A percentile compares a stretch with the other conserved stretches of the same genome.
These are phyloP conservation scores for Populus ilicifolia DNA, from an alignment of 345 rosid species.

Conservation along the genomic window DNA sequence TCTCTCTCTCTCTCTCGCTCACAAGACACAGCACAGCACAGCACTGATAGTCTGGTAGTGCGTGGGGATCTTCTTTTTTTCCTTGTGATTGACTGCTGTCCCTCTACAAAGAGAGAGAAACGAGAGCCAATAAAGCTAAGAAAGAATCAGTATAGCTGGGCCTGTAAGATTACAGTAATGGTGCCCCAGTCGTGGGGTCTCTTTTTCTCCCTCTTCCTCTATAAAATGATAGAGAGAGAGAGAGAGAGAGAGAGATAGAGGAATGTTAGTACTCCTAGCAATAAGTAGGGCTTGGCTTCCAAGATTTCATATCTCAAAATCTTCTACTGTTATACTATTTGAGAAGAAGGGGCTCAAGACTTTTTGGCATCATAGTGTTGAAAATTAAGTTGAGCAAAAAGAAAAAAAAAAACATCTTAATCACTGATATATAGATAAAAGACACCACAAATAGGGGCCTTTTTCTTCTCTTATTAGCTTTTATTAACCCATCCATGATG, in stretches of 20 bases:
- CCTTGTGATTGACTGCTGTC: slow-evolving; percentile 34
- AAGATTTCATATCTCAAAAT: neutral
- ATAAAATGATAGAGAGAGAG: neutral
- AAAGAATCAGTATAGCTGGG: slow-evolving; percentile 16
- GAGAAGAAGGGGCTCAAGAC: neutral
- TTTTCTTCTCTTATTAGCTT: neutral
- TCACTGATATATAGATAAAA: neutral
- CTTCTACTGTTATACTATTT: too few relatives aligned
- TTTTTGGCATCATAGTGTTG: slow-evolving; percentile 7
- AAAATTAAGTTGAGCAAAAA: neutral
- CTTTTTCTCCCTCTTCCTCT: neutral
- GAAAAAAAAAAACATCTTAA: neutral
- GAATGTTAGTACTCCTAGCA: neutral
- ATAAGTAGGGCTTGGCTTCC: neutral
- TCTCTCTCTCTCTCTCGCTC: neutral
- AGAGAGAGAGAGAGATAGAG: neutral
- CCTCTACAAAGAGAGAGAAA: neutral
- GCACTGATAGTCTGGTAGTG: slow-evolving; percentile 22
- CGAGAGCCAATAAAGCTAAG: slow-evolving; percentile 10
- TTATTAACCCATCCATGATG: neutral
- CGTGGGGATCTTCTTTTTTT: slow-evolving; percentile 34
- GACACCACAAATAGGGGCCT: neutral
- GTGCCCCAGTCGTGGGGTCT: slow-evolving; percentile 14
- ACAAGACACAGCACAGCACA: neutral
- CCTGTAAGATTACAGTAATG: neutral